These are phyloP conservation scores for Pythium dissimile DNA, from an alignment of 352 stramenopile species.

Conservation along the genomic window DNA sequence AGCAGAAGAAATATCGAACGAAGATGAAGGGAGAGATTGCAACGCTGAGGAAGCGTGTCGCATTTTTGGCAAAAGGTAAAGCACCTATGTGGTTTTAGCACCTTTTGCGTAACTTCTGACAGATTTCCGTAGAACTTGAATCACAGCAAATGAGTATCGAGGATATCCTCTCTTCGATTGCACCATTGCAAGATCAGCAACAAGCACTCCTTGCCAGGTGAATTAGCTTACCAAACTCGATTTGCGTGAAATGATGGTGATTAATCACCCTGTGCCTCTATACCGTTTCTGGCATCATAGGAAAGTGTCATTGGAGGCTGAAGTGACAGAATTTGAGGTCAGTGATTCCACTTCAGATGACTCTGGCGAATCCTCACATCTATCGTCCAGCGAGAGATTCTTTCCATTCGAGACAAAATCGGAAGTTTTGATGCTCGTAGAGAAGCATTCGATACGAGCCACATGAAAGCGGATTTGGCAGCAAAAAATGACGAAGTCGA, in stretches of 20 bases:
- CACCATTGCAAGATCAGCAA: constrained; percentile 13
- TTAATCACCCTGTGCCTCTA: not conserved
- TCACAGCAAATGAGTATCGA: constrained; percentile 14
- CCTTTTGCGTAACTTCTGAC: not conserved
- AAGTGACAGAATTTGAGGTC: constrained; percentile 4
- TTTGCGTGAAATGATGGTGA: not conserved
- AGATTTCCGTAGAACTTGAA: constrained; percentile 16
- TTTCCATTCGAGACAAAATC: not conserved
- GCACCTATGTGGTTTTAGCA: not conserved
- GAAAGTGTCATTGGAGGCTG: constrained; percentile 4
- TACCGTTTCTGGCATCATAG: not conserved
- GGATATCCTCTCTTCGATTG: constrained; percentile 19
- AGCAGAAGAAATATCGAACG: constrained; percentile 27
- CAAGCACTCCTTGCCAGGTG: constrained; percentile 1
- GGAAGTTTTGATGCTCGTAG: constrained; percentile 12
- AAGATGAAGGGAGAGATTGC: constrained; percentile 21
- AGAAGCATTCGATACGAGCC: constrained; percentile 5
- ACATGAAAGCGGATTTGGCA: constrained; percentile 10
- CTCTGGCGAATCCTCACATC: not conserved
- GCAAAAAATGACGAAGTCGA: constrained; percentile 16
- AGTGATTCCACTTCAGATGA: not conserved
- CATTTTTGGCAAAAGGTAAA: constrained; percentile 19
- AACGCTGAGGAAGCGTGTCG: constrained; percentile 23
- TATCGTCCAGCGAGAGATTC: constrained; percentile 1
- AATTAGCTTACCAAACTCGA: not conserved